Evolutionary conservation across 495 filamentous ascomycete species (phyloP).

Genomic region (Mycothermus thermophilus): DNA sequence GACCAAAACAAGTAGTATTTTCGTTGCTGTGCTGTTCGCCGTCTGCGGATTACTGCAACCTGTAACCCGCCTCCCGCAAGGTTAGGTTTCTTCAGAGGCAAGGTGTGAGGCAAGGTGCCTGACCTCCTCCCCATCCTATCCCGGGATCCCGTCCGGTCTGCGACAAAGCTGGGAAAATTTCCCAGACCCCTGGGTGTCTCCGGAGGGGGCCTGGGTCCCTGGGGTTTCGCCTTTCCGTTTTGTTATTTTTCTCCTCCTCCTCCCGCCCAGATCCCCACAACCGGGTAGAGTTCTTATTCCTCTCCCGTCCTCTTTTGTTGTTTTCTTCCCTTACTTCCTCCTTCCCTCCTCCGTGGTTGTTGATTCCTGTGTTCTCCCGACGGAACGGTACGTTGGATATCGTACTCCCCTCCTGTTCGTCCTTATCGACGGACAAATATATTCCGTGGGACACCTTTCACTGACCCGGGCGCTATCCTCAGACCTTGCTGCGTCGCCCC

Average conservation of each 20-base stretch:
- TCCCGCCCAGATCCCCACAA: background rate
- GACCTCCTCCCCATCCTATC: too few relatives aligned
- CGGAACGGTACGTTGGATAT: conserved; percentile 3
- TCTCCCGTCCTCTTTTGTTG: background rate
- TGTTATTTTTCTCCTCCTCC: background rate
- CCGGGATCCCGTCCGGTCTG: too few relatives aligned
- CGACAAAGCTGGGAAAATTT: too few relatives aligned
- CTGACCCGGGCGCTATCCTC: too few relatives aligned
- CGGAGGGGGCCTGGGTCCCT: conserved; percentile 1
- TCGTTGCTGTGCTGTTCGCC: too few relatives aligned
- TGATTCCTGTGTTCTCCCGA: conserved; percentile 3
- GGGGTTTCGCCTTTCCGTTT: background rate
- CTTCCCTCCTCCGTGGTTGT: conserved; percentile 3
- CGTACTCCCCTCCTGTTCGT: background rate
- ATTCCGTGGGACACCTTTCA: background rate
- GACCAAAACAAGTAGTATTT: too few relatives aligned
- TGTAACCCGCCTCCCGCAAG: too few relatives aligned
- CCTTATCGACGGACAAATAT: background rate
- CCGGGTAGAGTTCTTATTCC: conserved; percentile 1
- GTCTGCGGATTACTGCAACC: too few relatives aligned
- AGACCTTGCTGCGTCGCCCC: background rate
- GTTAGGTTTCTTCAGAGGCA: too few relatives aligned
- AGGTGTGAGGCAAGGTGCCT: too few relatives aligned
- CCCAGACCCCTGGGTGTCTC: conserved; percentile 5
- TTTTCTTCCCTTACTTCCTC: background rate